phyloP scores from a whole-genome alignment of 352 stramenopile genomes.

The Globisporangium spiculum region DNA sequence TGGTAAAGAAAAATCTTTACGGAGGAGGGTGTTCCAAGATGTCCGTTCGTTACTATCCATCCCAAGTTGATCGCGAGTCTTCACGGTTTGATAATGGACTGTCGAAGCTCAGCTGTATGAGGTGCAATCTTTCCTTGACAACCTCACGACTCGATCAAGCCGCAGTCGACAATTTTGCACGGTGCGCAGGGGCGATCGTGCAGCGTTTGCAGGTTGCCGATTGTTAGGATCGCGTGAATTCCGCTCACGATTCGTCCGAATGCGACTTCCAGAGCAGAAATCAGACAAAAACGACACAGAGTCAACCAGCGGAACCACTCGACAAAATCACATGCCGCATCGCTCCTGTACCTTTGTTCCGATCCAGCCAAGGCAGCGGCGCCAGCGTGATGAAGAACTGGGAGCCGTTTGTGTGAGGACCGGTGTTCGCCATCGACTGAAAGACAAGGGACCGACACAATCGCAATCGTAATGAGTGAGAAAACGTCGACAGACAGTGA shows the following conservation, averaged over 20 bases:
- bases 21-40: neutral
- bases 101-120: neutral
- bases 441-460: neutral
- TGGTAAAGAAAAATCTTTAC: conserved; percentile 1
- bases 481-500: neutral
- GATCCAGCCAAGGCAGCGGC: conserved; percentile 62
- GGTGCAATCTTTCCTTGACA: neutral
- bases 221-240: conserved; percentile 50
- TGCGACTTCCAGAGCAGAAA: conserved; percentile 36
- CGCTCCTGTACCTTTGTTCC: conserved; percentile 49
- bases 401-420: conserved; percentile 94
- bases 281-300: neutral
- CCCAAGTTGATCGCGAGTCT: neutral
- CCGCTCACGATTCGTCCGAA: conserved; percentile 73
- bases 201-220: conserved; percentile 48
- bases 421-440: conserved; percentile 95
- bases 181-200: conserved; percentile 53
- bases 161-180: conserved; percentile 70
- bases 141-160: conserved; percentile 36
- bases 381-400: conserved; percentile 99
- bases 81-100: neutral
- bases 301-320: neutral
- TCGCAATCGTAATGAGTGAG: conserved; percentile 5
- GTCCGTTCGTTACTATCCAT: neutral
- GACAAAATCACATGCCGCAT: neutral